phyloP scores from a whole-genome alignment of 1,284 basidiomycete genomes.

The Cystobasidium slooffiae region DNA sequence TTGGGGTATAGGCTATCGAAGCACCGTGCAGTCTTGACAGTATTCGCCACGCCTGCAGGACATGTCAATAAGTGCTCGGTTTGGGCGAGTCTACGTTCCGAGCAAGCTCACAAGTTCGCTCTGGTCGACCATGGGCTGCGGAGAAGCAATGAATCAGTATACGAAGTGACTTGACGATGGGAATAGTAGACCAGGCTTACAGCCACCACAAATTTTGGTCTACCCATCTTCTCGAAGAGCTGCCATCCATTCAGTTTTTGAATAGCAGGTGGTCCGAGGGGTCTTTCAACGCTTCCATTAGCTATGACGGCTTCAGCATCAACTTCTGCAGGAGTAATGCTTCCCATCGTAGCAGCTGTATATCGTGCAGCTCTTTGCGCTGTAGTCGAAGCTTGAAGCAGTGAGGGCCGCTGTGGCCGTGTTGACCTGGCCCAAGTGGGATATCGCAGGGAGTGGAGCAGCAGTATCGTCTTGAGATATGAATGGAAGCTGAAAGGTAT shows the following conservation, averaged over 20 bases:
- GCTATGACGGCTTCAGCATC: neutral
- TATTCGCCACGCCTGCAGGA: conserved; percentile 74
- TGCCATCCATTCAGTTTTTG: conserved; percentile 76
- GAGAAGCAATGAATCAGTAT: neutral
- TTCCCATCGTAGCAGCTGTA: conserved; percentile 7
- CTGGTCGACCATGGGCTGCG: conserved; percentile 90
- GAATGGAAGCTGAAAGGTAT: neutral
- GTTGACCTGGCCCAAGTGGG: neutral
- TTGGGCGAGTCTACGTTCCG: neutral
- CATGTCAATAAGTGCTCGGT: neutral
- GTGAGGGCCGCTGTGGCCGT: neutral
- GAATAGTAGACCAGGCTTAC: conserved; percentile 7
- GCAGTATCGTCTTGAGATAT: neutral
- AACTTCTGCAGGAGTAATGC: neutral
- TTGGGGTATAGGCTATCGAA: conserved; percentile 88
- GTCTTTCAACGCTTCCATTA: neutral
- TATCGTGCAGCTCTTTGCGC: neutral
- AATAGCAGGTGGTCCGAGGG: conserved; percentile 25
- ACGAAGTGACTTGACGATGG: neutral
- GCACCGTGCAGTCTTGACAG: conserved; percentile 82
- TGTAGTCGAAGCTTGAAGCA: neutral
- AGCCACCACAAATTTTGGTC: conserved; percentile 85
- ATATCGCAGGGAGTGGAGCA: neutral
- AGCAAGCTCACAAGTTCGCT: conserved; percentile 76
- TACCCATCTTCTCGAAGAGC: conserved; percentile 79